Base-by-base conservation (phyloP, 2,329 filamentous ascomycete genomes). In the Moelleriella libera region DNA sequence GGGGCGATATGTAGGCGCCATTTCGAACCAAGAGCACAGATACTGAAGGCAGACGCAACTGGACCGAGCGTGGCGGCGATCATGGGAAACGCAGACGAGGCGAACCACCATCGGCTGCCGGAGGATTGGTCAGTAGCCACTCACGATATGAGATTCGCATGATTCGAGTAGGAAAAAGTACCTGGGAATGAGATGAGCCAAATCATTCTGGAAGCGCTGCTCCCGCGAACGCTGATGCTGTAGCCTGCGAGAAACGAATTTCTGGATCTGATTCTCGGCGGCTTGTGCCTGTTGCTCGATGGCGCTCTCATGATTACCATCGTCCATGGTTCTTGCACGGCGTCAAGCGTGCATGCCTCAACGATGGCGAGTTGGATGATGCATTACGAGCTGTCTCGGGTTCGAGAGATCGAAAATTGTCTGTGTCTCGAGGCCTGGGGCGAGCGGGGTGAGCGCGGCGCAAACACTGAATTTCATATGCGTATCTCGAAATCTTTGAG, bases 41-140 rank as follows among this genome's bases (percentile, higher is more conserved):
- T 88, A 49, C 84, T 90, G 64, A 92, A 84, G 31, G 92, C 81
- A 49, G 89, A 94, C 3, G 89, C 89, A 8, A 94, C 76, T 0
- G 89, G 89, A 1, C 87, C 88, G 2, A 92, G 75, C 0, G 88
- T 88, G 34, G 87, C 88, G 2, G 88, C 87, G 9, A 92, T 74
- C 59, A 96, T 78, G 32, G 85, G 85, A 52, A 89, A 81, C 8
- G 75, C 77, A 1, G 78, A 76, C 3, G 76, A 78, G 30, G 76
- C 72, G 56, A 81, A 74, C 77, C 77, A 82, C 76, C 76, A 82
- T 21, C 75, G 75, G 48, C 74, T 78, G 49, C n/a, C 7, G 3
- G 10, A 32, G 34, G 5, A 12, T 12, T 37, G 2, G 8, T 37
- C 34, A 37, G 21, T 21, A 21, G 21, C 21, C 21, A 21, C 21